A percentile compares a stretch with the other conserved stretches of the same genome.
Conservation (phyloP, 768 basidiomycete genomes). For the Pleurotus tuber-regium region DNA sequence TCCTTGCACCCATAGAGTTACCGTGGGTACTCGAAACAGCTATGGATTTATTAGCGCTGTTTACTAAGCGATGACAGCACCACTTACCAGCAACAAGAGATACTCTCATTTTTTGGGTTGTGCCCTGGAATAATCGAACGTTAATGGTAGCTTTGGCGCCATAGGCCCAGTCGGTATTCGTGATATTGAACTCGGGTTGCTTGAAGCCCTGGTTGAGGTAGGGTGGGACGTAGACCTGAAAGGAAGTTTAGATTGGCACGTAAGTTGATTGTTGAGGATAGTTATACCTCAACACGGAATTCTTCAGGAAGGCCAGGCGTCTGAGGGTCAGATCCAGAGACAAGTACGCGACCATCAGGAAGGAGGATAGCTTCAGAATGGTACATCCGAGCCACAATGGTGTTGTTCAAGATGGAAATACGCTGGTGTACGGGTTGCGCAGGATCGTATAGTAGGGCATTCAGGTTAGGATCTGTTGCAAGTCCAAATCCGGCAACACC, state of each 20-base stretch:
- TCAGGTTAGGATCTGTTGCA: constrained; percentile 43
- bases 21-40: constrained; percentile 78
- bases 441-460: constrained; percentile 55
- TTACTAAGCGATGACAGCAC: constrained; percentile 11
- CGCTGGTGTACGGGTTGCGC: constrained; percentile 42
- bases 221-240: constrained; percentile 80
- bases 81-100: constrained; percentile 65
- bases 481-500: constrained; percentile 58
- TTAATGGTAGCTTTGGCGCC: constrained; percentile 53
- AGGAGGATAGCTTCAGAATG: constrained; percentile 55
- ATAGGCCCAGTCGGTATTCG: constrained; percentile 62
- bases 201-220: constrained; percentile 65
- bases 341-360: constrained; percentile 55
- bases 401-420: constrained; percentile 48
- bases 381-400: constrained; percentile 48
- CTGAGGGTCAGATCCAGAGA: constrained; percentile 55
- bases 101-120: constrained; percentile 43
- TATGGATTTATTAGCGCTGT: constrained; percentile 18
- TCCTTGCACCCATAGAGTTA: constrained; percentile 71
- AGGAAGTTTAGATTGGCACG: constrained; percentile 49
- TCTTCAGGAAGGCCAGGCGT: constrained; percentile 49
- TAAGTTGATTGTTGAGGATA: constrained; percentile 43
- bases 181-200: constrained; percentile 62
- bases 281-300: constrained; percentile 53
- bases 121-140: constrained; percentile 42